Base-by-base conservation (phyloP, 208 protist genomes). In the Trypanosoma conorhini region DNA sequence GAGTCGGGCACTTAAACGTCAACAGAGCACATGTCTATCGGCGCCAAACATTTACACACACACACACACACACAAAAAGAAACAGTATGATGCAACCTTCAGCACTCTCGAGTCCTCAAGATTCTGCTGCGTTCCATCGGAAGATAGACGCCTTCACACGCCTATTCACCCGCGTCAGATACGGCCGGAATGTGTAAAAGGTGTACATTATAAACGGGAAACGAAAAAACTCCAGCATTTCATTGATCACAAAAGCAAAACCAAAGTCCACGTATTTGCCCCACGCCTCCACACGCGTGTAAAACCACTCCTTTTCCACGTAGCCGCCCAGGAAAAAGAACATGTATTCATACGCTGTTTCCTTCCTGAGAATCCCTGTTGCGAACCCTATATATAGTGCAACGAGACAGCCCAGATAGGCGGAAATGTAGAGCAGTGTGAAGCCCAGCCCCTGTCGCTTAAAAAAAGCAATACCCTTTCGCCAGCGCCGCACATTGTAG, bases 211-310 rank as follows among this genome's bases (percentile, higher is more conserved):
- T 82, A 17, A 90, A n/a, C 7, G 91, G 87, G 28, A 96, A 79
- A 30, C 91, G 91, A 24, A 92, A 22, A 13, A 93, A 38, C 79
- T 96, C 87, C 1, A 93, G 57, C 66, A 88, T 80, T 57, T 96
- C 91, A 64, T 96, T 96, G 26, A 96, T 79, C 0, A 96, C 81
- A 80, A 96, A 94, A 3, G 88, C 91, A 84, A 94, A 96, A n/a
- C 88, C 91, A 52, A 96, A 78, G 72, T 96, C 87, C 5, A 92
- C 76, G 67, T 93, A 94, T 42, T 80, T 89, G 50, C 90, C 91
- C 84, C 84, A 96, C 50, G 86, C 82, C 78, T 89, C 88, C 0
- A 96, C 70, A 21, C 87, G 78, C 52, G 68, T 71, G 55, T 89
- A 94, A 65, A 96, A 94, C 70, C 66, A 61, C 21, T 96, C 91